These are phyloP conservation scores for Trichoderma koningiopsis DNA, from an alignment of 2,329 filamentous ascomycete species.

Conservation along the genomic window DNA sequence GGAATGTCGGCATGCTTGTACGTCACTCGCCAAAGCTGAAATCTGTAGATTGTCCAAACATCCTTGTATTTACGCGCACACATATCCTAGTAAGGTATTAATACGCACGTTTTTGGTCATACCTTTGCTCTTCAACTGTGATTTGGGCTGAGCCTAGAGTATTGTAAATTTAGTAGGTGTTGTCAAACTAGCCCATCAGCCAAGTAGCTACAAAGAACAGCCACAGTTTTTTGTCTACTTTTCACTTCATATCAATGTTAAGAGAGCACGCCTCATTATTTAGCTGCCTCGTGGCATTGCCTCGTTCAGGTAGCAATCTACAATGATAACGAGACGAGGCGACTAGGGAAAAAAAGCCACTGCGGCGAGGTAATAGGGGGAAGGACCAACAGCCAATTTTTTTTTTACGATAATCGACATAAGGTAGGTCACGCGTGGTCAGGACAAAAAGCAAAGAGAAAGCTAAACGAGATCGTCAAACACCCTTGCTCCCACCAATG, in stretches of 20 bases:
- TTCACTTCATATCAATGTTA: background rate
- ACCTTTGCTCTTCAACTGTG: background rate
- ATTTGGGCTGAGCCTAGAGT: background rate
- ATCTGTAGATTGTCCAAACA: background rate
- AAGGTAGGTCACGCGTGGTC: background rate
- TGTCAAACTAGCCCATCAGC: background rate
- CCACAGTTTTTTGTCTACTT: background rate
- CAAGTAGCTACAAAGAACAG: background rate
- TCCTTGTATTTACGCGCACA: slow-evolving; percentile 15
- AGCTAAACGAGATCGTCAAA: background rate
- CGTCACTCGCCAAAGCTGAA: slow-evolving; percentile 7
- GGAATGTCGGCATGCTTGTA: slow-evolving; percentile 1
- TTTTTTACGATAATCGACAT: background rate
- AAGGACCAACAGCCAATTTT: background rate
- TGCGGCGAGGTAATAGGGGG: background rate
- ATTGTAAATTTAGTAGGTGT: background rate
- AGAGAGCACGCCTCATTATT: background rate
- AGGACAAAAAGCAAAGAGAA: background rate
- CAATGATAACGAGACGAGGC: background rate
- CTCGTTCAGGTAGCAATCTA: background rate
- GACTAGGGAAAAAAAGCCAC: background rate
- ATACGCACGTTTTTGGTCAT: background rate
- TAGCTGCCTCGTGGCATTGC: background rate
- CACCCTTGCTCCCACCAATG: background rate
- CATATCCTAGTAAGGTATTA: background rate